phyloP scores from a whole-genome alignment of 257 asterid species.

The Solanum sitiens region DNA sequence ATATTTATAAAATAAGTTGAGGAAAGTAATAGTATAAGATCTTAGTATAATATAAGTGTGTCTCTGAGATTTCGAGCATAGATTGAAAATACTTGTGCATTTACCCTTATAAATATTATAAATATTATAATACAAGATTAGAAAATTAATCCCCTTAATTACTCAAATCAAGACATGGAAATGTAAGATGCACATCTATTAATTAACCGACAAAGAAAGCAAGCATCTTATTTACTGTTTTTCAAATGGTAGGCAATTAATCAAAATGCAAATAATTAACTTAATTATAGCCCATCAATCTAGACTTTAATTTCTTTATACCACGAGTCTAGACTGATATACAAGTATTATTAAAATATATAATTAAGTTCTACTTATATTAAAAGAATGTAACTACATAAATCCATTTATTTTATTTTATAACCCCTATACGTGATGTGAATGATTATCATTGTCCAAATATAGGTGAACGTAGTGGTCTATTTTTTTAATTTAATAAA shows the following conservation, averaged over 20 bases:
- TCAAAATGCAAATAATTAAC: conserved; percentile 1
- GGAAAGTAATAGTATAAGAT: no score
- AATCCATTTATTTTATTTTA: not conserved
- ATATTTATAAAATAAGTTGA: no score
- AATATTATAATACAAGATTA: not conserved
- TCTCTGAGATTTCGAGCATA: no score
- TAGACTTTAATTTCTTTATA: not conserved
- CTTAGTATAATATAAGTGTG: no score
- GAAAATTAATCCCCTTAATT: not conserved
- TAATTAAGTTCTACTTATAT: not conserved
- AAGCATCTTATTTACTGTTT: conserved; percentile 20
- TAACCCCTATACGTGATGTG: not conserved
- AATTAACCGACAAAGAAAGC: conserved; percentile 36
- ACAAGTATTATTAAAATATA: not conserved
- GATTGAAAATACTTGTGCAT: no score
- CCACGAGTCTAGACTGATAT: not conserved
- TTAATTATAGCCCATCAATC: not conserved
- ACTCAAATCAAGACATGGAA: not conserved
- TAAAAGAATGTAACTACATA: not conserved
- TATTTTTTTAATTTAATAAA: not conserved
- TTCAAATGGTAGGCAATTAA: conserved; percentile 17
- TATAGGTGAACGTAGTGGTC: not conserved
- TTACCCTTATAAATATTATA: no score
- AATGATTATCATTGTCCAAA: not conserved
- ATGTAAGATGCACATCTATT: conserved; percentile 10